These are phyloP conservation scores for Thalassiosira livingstoniorum DNA, from an alignment of 352 stramenopile genomes.

Conservation along the genomic window DNA sequence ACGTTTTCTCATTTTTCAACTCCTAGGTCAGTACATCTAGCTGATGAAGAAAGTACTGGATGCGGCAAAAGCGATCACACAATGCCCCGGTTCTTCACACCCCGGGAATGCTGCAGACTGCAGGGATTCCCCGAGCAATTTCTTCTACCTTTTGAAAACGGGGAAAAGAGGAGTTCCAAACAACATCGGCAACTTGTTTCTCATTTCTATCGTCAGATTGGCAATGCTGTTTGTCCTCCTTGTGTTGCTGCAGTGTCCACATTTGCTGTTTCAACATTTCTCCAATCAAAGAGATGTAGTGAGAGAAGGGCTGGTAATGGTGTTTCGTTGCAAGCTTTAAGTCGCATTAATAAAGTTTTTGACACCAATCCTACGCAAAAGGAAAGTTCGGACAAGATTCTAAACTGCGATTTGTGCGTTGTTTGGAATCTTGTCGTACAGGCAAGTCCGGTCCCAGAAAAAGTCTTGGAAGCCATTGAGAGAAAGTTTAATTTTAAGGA, in stretches of 20 bases:
- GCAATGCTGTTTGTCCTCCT: slow-evolving; percentile 52
- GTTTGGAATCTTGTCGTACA: slow-evolving; percentile 31
- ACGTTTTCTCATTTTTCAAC: background rate
- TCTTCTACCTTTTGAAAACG: slow-evolving; percentile 20
- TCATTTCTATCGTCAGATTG: slow-evolving; percentile 52
- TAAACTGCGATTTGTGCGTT: background rate
- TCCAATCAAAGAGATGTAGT: background rate
- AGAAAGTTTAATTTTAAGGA: slow-evolving; percentile 16
- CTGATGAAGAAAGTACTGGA: no score
- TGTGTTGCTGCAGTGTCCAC: slow-evolving; percentile 36
- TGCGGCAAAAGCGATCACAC: no score
- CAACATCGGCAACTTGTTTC: slow-evolving; percentile 15
- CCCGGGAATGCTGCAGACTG: slow-evolving; percentile 46
- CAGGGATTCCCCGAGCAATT: slow-evolving; percentile 61
- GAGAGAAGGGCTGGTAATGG: background rate
- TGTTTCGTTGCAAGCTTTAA: no score
- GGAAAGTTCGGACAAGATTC: no score
- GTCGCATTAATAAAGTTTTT: no score
- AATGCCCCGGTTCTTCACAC: slow-evolving; percentile 51
- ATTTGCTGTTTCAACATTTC: slow-evolving; percentile 17
- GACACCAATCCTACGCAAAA: no score
- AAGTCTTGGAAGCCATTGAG: slow-evolving; percentile 24
- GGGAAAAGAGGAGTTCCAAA: background rate
- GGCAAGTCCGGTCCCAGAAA: slow-evolving; percentile 29
- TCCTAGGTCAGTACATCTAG: no score